Evolutionary conservation across 2,329 filamentous ascomycete genomes (phyloP).

Genomic region (Pseudogymnoascus sp.): DNA sequence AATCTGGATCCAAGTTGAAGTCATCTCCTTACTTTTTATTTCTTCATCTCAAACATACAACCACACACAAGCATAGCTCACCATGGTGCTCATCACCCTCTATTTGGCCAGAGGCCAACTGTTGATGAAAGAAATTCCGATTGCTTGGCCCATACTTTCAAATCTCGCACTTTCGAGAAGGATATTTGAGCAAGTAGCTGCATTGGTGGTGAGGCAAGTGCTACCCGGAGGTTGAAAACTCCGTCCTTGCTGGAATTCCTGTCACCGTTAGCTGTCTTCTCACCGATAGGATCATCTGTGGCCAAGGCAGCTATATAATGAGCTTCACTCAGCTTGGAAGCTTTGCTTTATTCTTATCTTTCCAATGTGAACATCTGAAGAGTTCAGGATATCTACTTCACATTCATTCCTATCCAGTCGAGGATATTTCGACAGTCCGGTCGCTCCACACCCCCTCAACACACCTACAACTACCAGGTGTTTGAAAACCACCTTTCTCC

Average conservation of each 20-base stretch:
- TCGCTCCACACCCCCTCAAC: no score
- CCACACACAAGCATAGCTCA: not conserved
- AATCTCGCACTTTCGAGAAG: not conserved
- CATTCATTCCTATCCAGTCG: not conserved
- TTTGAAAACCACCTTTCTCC: not conserved
- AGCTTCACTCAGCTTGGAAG: not conserved
- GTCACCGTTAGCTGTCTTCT: not conserved
- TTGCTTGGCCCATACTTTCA: not conserved
- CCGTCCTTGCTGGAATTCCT: not conserved
- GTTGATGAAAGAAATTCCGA: not conserved
- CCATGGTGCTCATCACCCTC: not conserved
- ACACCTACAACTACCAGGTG: not conserved
- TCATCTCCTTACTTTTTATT: not conserved
- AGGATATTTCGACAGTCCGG: not conserved
- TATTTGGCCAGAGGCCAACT: not conserved
- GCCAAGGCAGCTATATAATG: not conserved
- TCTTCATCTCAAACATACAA: not conserved
- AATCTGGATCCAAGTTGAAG: not conserved
- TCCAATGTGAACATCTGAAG: not conserved
- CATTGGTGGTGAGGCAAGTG: not conserved
- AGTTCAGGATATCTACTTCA: not conserved
- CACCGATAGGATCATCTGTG: not conserved
- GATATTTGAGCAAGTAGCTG: not conserved
- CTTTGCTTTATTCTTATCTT: not conserved
- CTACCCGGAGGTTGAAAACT: not conserved